Evolutionary conservation across 1,284 basidiomycete species (phyloP), one percentile per base, ranked within the genome.

Genomic region (Thecaphora thlaspeos): DNA sequence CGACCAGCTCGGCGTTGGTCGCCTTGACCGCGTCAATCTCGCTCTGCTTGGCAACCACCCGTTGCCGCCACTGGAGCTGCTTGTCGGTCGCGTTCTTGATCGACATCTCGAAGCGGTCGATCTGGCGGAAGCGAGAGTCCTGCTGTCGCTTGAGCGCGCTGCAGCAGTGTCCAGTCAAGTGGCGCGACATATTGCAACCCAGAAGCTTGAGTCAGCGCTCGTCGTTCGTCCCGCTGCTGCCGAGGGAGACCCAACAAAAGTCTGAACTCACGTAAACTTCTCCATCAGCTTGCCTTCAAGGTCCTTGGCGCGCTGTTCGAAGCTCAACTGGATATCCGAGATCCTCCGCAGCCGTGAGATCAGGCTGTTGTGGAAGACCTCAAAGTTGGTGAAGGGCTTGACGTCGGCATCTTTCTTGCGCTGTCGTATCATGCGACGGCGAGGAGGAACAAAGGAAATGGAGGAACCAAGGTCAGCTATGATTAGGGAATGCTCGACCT

Each of bases 291-390:
- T 82, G 7, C 79, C 79, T 76, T 97, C 93, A 0, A 86, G 83
- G 23, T 91, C 89, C 77, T 90, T 91, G 56, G 84, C 83, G 19
- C 89, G 86, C 74, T 86, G 88, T 71, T 96, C 91, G 76, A 96
- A 94, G 70, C 90, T 86, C 23, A 84, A 75, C 75, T 92, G 87
- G 34, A 95, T 88, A 57, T 89, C 85, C 43, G 85, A 88, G 53
- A 97, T 84, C 0, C 85, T 82, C 68, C 91, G 90, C 43, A 98
- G 82, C 8, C 92, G 85, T 1, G 86, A 85, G 70, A 95, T 86
- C n/a, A 98, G 84, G 63, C 90, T 91, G 78, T 96, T 91, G 68
- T 93, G 90, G 83, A 98, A 97, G 52, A 92, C 87, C 59, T 83
- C 81, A 75, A 97, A 97, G 81, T 95, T 94, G 30, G 89, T 90